These are phyloP conservation scores for Metschnikowia baotianmanensis DNA, from an alignment of 805 yeast genomes.

Conservation along the genomic window DNA sequence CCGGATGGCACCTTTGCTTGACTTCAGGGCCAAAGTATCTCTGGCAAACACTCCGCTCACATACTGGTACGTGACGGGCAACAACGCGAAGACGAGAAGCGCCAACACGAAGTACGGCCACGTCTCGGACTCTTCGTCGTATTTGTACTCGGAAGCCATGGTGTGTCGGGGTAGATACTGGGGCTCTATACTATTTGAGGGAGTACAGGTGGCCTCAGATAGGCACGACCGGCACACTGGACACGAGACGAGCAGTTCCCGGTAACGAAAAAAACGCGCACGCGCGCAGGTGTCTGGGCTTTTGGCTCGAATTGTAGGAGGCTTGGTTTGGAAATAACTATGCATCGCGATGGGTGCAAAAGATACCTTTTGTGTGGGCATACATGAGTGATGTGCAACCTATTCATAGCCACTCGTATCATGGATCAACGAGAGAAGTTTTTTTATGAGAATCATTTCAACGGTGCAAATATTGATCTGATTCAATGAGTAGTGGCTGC, in stretches of 20 bases:
- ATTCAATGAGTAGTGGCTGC: too few species aligned
- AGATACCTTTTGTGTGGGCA: too few species aligned
- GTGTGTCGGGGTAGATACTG: neutral
- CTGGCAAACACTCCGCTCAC: constrained; percentile 20
- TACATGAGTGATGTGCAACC: too few species aligned
- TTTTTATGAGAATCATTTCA: too few species aligned
- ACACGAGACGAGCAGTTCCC: constrained; percentile 2
- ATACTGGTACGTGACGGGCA: constrained; percentile 57
- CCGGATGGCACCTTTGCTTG: constrained; percentile 30
- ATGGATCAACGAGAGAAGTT: too few species aligned
- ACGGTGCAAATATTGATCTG: too few species aligned
- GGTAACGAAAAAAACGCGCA: neutral
- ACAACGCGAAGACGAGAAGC: constrained; percentile 58
- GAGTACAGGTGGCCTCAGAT: constrained; percentile 12
- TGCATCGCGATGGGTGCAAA: neutral
- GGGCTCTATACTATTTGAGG: too few species aligned
- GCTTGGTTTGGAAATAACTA: too few species aligned
- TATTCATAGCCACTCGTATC: too few species aligned
- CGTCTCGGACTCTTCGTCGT: constrained; percentile 86
- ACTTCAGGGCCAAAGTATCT: constrained; percentile 17
- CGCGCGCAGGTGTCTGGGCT: constrained; percentile 1
- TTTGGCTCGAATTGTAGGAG: too few species aligned
- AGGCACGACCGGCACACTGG: neutral
- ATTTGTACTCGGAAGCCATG: constrained; percentile 58
- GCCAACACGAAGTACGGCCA: constrained; percentile 92